phyloP scores from a whole-genome alignment of 345 rosid species.

The Limnanthes douglasii region DNA sequence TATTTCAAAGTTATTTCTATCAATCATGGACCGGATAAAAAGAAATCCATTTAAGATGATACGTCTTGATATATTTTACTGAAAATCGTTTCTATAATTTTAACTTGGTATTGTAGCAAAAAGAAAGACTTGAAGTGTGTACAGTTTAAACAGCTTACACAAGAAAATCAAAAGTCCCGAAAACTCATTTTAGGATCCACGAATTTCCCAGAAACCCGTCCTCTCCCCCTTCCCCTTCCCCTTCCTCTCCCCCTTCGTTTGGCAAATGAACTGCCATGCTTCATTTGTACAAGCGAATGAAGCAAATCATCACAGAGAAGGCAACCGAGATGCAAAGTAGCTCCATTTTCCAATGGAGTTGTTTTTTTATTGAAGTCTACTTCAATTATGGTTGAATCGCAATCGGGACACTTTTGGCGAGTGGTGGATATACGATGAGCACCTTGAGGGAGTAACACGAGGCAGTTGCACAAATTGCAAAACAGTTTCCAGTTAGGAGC shows the following conservation, averaged over 20 bases:
- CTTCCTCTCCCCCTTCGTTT: constrained; percentile 56
- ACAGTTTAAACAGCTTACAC: no score
- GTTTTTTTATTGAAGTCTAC: constrained; percentile 90
- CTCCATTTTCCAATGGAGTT: constrained; percentile 71
- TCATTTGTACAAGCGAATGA: constrained; percentile 79
- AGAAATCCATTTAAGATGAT: no score
- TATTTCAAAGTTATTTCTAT: no score
- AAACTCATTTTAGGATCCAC: no score
- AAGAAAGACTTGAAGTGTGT: no score
- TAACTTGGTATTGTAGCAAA: no score
- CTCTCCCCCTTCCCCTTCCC: constrained; percentile 49
- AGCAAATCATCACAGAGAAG: constrained; percentile 82
- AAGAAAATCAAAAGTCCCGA: no score
- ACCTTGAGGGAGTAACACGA: constrained; percentile 82
- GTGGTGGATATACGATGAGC: constrained; percentile 79
- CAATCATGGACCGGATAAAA: no score
- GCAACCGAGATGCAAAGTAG: constrained; percentile 71
- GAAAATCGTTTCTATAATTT: no score
- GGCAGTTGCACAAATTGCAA: constrained; percentile 91
- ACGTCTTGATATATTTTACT: no score
- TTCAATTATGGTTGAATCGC: constrained; percentile 69
- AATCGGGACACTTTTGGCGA: constrained; percentile 46
- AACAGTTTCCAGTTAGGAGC: constrained; percentile 92
- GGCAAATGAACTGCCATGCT: constrained; percentile 66
- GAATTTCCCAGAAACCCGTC: no score